Evolutionary conservation across 2,329 filamentous ascomycete genomes (phyloP).

Genomic region (Alternaria consortialis): DNA sequence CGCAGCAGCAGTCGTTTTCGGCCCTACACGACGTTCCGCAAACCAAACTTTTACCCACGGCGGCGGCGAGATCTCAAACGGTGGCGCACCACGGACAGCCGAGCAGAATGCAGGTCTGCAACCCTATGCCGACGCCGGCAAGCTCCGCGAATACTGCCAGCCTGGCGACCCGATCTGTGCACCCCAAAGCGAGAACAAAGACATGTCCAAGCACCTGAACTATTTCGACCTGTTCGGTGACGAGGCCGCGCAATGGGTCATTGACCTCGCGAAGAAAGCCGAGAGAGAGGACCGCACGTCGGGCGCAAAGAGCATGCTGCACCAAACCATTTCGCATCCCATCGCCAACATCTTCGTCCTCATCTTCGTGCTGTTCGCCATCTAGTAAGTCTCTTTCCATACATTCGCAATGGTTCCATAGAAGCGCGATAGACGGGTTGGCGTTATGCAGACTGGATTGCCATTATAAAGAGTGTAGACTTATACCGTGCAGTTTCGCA

Average conservation of each 20-base stretch:
- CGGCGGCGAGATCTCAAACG: slow-evolving; percentile 33
- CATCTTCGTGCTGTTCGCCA: slow-evolving; percentile 24
- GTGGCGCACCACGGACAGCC: slow-evolving; percentile 31
- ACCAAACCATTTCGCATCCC: slow-evolving; percentile 33
- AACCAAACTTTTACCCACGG: slow-evolving; percentile 35
- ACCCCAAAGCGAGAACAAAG: slow-evolving; percentile 54
- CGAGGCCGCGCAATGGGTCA: slow-evolving; percentile 36
- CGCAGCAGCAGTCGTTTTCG: slow-evolving; percentile 35
- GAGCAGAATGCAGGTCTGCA: slow-evolving; percentile 33
- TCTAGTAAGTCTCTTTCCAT: slow-evolving; percentile 35
- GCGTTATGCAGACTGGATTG: slow-evolving; percentile 1
- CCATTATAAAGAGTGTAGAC: slow-evolving; percentile 17
- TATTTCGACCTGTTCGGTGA: slow-evolving; percentile 57
- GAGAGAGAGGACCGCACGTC: slow-evolving; percentile 15
- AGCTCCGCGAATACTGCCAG: slow-evolving; percentile 71
- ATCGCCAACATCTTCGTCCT: slow-evolving; percentile 35
- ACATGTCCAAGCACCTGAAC: slow-evolving; percentile 65
- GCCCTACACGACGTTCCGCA: slow-evolving; percentile 36
- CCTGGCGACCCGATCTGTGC: slow-evolving; percentile 70
- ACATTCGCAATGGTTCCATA: neutral
- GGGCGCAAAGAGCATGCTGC: slow-evolving; percentile 27
- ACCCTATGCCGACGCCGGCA: slow-evolving; percentile 50
- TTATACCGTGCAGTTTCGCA: slow-evolving; percentile 33
- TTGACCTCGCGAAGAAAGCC: slow-evolving; percentile 30
- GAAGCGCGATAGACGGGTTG: slow-evolving; percentile 12